Evolutionary conservation across 768 basidiomycete species (phyloP).

Genomic region (Termitomyces sp.): DNA sequence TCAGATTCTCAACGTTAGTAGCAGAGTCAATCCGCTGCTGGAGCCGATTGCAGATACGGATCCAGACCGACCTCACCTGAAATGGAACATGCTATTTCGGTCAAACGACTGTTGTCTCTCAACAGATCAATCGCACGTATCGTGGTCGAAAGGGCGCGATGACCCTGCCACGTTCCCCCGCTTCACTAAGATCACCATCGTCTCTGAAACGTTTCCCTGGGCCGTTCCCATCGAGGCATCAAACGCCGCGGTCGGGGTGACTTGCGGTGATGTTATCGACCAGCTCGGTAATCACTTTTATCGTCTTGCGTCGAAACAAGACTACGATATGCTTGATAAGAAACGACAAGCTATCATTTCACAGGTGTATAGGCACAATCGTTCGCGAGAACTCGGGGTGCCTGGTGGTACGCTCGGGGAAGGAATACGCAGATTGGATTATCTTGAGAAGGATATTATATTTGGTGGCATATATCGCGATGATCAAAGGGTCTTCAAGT

Average conservation of each 20-base stretch:
- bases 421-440: conserved; percentile 65
- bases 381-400: conserved; percentile 55
- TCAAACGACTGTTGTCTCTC: conserved; percentile 59
- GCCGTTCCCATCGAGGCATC: conserved; percentile 42
- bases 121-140: conserved; percentile 50
- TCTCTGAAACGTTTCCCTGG: conserved; percentile 55
- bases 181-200: conserved; percentile 42
- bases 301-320: conserved; percentile 42
- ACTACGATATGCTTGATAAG: conserved; percentile 40
- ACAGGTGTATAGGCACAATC: conserved; percentile 58
- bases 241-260: conserved; percentile 47
- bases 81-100: conserved; percentile 73
- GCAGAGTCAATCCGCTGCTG: conserved; percentile 61
- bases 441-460: conserved; percentile 50
- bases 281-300: conserved; percentile 46
- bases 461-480: conserved; percentile 59
- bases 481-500: conserved; percentile 35
- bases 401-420: conserved; percentile 66
- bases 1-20: conserved; percentile 39
- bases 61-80: conserved; percentile 44
- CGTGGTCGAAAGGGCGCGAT: conserved; percentile 63
- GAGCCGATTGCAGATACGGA: conserved; percentile 35
- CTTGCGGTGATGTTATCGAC: conserved; percentile 64
- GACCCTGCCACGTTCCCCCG: conserved; percentile 67
- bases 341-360: conserved; percentile 37